A percentile compares a stretch with the other conserved stretches of the same genome.
Evolutionary conservation across 2,329 filamentous ascomycete genomes (phyloP).

Genomic region (Seiridium cupressi): DNA sequence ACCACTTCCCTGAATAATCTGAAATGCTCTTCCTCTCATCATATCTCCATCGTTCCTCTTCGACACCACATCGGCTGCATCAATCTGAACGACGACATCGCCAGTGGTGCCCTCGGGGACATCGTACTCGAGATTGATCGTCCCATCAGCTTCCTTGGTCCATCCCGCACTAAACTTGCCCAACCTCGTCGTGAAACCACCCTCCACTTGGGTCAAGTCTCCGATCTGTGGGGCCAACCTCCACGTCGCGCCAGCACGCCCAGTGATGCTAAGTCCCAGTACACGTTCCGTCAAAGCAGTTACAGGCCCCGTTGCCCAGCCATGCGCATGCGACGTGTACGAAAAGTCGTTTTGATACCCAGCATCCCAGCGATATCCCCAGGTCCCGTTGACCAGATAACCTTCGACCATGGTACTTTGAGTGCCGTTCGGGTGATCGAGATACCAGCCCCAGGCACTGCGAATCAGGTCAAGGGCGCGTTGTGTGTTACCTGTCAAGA

Average conservation of each 20-base stretch:
- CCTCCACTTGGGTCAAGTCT: constrained; percentile 35
- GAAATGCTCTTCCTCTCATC: background rate
- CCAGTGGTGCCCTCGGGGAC: constrained; percentile 23
- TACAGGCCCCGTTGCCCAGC: constrained; percentile 48
- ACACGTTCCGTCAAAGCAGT: constrained; percentile 42
- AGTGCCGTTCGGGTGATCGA: constrained; percentile 55
- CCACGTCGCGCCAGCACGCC: constrained; percentile 33
- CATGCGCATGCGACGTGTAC: constrained; percentile 48
- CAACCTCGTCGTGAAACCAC: constrained; percentile 36
- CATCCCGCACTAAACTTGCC: constrained; percentile 35
- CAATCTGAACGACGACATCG: constrained; percentile 21
- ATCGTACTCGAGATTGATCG: constrained; percentile 20
- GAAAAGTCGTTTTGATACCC: constrained; percentile 49
- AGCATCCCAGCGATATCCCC: constrained; percentile 51
- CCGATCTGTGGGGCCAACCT: constrained; percentile 36
- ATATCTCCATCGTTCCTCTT: background rate
- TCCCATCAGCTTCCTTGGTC: constrained; percentile 13
- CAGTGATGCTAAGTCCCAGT: constrained; percentile 38
- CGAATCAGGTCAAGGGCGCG: constrained; percentile 57
- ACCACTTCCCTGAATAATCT: background rate
- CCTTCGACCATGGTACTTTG: constrained; percentile 59
- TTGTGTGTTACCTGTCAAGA: constrained; percentile 42
- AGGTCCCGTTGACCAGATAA: constrained; percentile 53
- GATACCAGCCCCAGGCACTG: constrained; percentile 59
- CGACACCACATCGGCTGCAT: background rate